These are phyloP conservation scores for Talaromyces adpressus DNA, from an alignment of 495 filamentous ascomycete genomes.

Conservation along the genomic window DNA sequence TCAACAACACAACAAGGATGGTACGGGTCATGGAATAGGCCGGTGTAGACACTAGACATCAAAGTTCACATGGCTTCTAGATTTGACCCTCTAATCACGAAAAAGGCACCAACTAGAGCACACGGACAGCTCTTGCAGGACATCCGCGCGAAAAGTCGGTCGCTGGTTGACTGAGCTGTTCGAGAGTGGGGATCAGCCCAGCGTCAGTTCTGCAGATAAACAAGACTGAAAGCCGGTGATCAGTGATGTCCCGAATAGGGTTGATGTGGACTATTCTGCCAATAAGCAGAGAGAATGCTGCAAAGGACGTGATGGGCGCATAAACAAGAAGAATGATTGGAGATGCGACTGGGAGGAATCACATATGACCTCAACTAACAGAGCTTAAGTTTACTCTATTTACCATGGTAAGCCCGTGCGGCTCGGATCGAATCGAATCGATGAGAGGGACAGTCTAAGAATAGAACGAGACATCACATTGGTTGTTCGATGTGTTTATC, in stretches of 20 bases:
- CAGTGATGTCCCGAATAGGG: background rate
- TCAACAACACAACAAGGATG: background rate
- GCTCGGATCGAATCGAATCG: slow-evolving; percentile 4
- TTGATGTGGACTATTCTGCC: background rate
- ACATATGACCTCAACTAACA: background rate
- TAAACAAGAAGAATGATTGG: slow-evolving; percentile 2
- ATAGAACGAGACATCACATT: slow-evolving; percentile 1
- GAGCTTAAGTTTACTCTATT: background rate
- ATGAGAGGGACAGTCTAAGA: background rate
- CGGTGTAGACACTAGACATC: background rate
- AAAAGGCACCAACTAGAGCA: background rate
- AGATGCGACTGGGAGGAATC: background rate
- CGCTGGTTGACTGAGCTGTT: slow-evolving; percentile 4
- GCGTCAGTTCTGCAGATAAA: slow-evolving; percentile 7
- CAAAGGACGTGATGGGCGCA: slow-evolving; percentile 6
- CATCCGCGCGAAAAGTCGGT: slow-evolving; percentile 6
- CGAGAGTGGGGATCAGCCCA: background rate
- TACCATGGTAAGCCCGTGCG: background rate
- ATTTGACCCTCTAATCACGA: background rate
- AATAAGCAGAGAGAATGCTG: background rate
- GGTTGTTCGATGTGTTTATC: background rate
- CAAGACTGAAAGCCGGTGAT: background rate
- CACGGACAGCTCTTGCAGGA: slow-evolving; percentile 3
- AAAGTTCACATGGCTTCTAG: slow-evolving; percentile 4
- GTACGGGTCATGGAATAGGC: background rate